These are phyloP conservation scores for Suillus plorans DNA, from an alignment of 768 basidiomycete genomes.

Conservation along the genomic window DNA sequence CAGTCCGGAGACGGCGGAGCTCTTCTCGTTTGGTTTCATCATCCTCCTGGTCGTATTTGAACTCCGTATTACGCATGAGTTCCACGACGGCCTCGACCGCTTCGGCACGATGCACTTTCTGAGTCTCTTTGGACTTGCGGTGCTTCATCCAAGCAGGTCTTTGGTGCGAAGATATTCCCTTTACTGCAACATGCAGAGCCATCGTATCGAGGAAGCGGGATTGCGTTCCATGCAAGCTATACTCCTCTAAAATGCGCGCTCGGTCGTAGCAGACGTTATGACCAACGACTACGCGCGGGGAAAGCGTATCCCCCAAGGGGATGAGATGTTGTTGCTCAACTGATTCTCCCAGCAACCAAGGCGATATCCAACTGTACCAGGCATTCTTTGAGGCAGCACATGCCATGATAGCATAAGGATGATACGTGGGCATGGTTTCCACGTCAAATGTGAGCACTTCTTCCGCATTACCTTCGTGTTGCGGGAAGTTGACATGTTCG, in stretches of 20 bases:
- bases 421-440: slow-evolving; percentile 84
- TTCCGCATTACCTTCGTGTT: slow-evolving; percentile 63
- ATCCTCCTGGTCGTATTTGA: slow-evolving; percentile 36
- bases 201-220: slow-evolving; percentile 93
- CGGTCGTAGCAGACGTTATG: slow-evolving; percentile 97
- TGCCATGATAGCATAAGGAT: slow-evolving; percentile 85
- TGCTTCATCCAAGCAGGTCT: slow-evolving; percentile 91
- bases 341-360: slow-evolving; percentile 77
- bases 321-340: slow-evolving; percentile 65
- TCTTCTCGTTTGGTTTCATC: slow-evolving; percentile 38
- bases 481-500: slow-evolving; percentile 69
- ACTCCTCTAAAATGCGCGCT: slow-evolving; percentile 80
- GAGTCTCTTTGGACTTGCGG: slow-evolving; percentile 64
- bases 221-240: slow-evolving; percentile 59
- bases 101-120: slow-evolving; percentile 56
- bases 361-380: slow-evolving; percentile 97
- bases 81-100: slow-evolving; percentile 62
- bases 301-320: slow-evolving; percentile 57
- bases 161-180: slow-evolving; percentile 93
- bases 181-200: slow-evolving; percentile 90
- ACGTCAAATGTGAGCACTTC: slow-evolving; percentile 88
- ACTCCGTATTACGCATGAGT: slow-evolving; percentile 44
- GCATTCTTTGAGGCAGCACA: slow-evolving; percentile 78
- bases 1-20: slow-evolving; percentile 37
- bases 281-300: slow-evolving; percentile 74